Evolutionary conservation across 768 basidiomycete genomes (phyloP).

Genomic region (Boletus sp.): DNA sequence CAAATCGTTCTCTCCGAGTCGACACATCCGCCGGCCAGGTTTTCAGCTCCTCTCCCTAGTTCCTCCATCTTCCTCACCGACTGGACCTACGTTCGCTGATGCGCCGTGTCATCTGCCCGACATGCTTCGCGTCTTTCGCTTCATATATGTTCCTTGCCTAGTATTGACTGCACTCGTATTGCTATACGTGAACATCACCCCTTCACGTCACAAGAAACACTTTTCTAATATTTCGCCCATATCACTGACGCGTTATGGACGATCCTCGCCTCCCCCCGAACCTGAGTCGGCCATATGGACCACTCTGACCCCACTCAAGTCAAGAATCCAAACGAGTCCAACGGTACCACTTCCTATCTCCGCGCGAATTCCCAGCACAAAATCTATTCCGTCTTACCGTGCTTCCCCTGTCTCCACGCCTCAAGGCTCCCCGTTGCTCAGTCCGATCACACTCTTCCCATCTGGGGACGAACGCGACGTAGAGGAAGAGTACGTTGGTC

Average conservation of each 20-base stretch:
- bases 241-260: slow-evolving; percentile 32
- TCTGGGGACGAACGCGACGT: slow-evolving; percentile 46
- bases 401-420: slow-evolving; percentile 40
- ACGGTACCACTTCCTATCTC: slow-evolving; percentile 36
- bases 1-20: slow-evolving; percentile 81
- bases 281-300: slow-evolving; percentile 39
- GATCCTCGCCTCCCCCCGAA: slow-evolving; percentile 24
- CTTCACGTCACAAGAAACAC: slow-evolving; percentile 14
- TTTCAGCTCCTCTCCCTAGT: slow-evolving; percentile 83
- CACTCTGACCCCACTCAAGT: slow-evolving; percentile 44
- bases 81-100: slow-evolving; percentile 53
- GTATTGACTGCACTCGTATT: slow-evolving; percentile 51
- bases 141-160: slow-evolving; percentile 64
- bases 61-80: slow-evolving; percentile 30
- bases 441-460: slow-evolving; percentile 35
- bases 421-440: slow-evolving; percentile 37
- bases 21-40: slow-evolving; percentile 72
- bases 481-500: slow-evolving; percentile 44
- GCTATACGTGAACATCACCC: slow-evolving; percentile 42
- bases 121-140: slow-evolving; percentile 55
- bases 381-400: slow-evolving; percentile 38
- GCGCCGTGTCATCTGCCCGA: slow-evolving; percentile 79
- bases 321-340: slow-evolving; percentile 39
- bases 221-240: slow-evolving; percentile 29
- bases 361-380: slow-evolving; percentile 41